These are phyloP conservation scores for Castanospermum australe DNA, from an alignment of 306 rosid genomes.

Conservation along the genomic window DNA sequence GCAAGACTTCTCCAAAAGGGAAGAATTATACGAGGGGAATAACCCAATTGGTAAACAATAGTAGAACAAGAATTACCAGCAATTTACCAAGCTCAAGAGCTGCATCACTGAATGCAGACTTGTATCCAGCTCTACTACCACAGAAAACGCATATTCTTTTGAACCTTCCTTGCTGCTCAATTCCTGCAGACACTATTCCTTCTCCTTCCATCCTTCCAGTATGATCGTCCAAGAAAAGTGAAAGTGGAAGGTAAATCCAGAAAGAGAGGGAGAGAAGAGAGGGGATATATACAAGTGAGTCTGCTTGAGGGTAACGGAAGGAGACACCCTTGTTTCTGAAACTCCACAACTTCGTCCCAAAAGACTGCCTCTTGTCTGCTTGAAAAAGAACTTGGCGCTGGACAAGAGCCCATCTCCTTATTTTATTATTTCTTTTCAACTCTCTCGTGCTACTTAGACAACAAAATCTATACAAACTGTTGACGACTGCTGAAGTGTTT, in stretches of 20 bases:
- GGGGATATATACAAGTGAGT: background rate
- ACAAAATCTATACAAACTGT: too few species aligned
- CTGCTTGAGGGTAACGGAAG: conserved; percentile 10
- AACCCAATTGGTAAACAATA: background rate
- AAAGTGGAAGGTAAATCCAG: conserved; percentile 9
- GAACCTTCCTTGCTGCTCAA: conserved; percentile 39
- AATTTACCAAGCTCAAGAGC: conserved; percentile 60
- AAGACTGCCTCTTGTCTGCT: conserved; percentile 37
- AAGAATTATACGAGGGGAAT: background rate
- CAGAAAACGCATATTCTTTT: conserved; percentile 69
- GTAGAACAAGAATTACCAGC: conserved; percentile 39
- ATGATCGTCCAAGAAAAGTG: background rate
- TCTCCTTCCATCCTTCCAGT: conserved; percentile 51
- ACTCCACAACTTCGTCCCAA: conserved; percentile 27
- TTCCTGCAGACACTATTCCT: conserved; percentile 27
- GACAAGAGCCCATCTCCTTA: conserved; percentile 24
- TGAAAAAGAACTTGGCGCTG: conserved; percentile 36
- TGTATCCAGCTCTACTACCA: conserved; percentile 62
- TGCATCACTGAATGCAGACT: conserved; percentile 56
- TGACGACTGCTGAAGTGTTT: too few species aligned
- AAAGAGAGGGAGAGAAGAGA: background rate
- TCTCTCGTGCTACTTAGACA: background rate
- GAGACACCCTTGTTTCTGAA: conserved; percentile 17
- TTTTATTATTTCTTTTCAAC: background rate
- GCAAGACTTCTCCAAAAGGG: background rate